Evolutionary conservation across 352 stramenopile species (phyloP), one percentile per base, ranked within the genome.

Genomic region (Phytopythium oedochilum): DNA sequence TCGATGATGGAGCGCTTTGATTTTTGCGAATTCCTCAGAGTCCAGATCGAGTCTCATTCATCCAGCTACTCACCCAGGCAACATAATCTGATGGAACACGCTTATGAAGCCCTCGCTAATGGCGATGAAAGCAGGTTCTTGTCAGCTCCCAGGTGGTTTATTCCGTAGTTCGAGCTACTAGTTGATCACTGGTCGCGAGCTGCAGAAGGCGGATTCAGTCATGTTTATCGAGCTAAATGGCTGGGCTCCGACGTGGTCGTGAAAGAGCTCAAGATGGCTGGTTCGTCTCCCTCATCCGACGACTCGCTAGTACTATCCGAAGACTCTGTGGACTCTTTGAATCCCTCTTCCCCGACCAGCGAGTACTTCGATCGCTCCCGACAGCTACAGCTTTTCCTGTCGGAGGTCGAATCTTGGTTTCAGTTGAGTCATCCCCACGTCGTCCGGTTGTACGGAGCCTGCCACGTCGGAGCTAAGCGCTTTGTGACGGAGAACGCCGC

Each of bases 401-500:
- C 7, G 5, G 34, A 39, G 14, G 34, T 39, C 34, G 34, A 39
- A n/a, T 6, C 14, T 11, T 39, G 34, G 34, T 39, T 39, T 39
- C 34, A 11, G 1, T 20, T 39, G 12, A 39, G 8, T 15, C 34
- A 39, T n/a, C 34, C 34, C 11, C 34, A 39, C 11, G 34, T 39
- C 7, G 34, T 39, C n/a, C 34, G 34, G 7, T 15, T 39, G 1
- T 39, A 39, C 15, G 34, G 34, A 6, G 34, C 34, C 34, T 39
- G 34, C 15, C 34, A 39, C 15, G 14, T 39, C 11, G 34, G 59
- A 50, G 3, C 78, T 75, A 4, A 18, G 20, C 15, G 0, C 7
- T 26, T 45, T 9, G 39, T 45, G 5, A 6, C 9, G 3, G 39
- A 45, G 15, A 14, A 45, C 10, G 20, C 10, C 2, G 9, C n/a